Evolutionary conservation across 148 eudicot species (phyloP).

Genomic region (Heliosperma pusillum): DNA sequence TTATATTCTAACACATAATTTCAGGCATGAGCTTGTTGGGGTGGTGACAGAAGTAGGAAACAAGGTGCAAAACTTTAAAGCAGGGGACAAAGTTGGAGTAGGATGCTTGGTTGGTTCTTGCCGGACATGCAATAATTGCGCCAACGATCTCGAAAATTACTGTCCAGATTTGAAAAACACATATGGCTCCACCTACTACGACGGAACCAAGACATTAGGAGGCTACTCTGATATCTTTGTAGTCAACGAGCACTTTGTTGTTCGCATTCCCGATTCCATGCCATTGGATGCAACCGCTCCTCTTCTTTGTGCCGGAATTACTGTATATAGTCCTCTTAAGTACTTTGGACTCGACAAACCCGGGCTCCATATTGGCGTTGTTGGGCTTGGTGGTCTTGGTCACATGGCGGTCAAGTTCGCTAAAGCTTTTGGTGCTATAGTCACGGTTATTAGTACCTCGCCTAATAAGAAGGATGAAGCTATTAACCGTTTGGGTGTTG

Average conservation of each 20-base stretch:
- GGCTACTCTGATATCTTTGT: constrained; percentile 42
- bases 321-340: constrained; percentile 42
- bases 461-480: constrained; percentile 45
- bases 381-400: constrained; percentile 52
- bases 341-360: constrained; percentile 38
- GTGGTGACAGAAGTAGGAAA: constrained; percentile 40
- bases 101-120: constrained; percentile 44
- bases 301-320: constrained; percentile 48
- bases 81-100: constrained; percentile 45
- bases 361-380: constrained; percentile 40
- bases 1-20: neutral
- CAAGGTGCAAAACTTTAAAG: constrained; percentile 37
- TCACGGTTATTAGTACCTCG: constrained; percentile 50
- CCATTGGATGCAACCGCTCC: constrained; percentile 45
- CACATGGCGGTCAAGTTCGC: constrained; percentile 54
- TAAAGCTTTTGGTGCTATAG: constrained; percentile 45
- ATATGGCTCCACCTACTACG: constrained; percentile 28
- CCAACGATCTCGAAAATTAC: constrained; percentile 25
- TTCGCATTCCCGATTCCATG: constrained; percentile 33
- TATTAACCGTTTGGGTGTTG: constrained; percentile 35
- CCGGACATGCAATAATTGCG: constrained; percentile 35
- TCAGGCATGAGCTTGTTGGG: constrained; percentile 51
- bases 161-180: constrained; percentile 29
- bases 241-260: constrained; percentile 28
- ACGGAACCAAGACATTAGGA: constrained; percentile 36